These are phyloP conservation scores for Crataegus laevigata DNA, from an alignment of 306 rosid species.

Conservation along the genomic window DNA sequence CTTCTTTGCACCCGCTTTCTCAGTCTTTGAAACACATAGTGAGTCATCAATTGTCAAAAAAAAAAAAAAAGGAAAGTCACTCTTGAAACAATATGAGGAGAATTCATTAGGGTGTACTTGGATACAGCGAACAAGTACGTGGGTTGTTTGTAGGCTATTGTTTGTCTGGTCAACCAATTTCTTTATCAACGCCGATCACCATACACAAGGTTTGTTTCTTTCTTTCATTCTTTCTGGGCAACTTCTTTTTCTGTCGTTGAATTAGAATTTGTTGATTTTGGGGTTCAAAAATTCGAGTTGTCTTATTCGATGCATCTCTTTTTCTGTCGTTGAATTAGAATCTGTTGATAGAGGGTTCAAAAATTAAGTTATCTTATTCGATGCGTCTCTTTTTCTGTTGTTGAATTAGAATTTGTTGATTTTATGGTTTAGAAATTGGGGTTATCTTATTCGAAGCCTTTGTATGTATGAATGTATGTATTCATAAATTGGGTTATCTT, in stretches of 20 bases:
- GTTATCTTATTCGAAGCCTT: too few relatives aligned
- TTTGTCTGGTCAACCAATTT: background rate
- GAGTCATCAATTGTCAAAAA: slow-evolving; percentile 46
- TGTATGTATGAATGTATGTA: too few relatives aligned
- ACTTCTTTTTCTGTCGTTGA: background rate
- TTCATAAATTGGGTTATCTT: too few relatives aligned
- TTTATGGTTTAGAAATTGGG: too few relatives aligned
- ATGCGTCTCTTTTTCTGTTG: too few relatives aligned
- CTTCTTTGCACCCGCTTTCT: slow-evolving; percentile 67
- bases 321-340: too few relatives aligned
- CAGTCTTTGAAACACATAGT: slow-evolving; percentile 61
- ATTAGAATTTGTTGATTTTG: background rate
- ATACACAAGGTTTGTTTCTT: background rate
- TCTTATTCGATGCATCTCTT: too few relatives aligned
- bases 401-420: too few relatives aligned
- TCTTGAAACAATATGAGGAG: slow-evolving; percentile 48
- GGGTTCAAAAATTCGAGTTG: background rate
- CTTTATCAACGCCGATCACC: background rate
- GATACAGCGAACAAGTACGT: too few relatives aligned
- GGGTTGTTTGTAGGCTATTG: background rate
- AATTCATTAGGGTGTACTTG: too few relatives aligned
- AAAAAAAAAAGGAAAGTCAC: slow-evolving; percentile 61
- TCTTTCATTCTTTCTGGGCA: background rate
- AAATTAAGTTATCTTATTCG: too few relatives aligned
- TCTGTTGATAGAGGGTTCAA: too few relatives aligned